Evolutionary conservation across 306 rosid genomes (phyloP), one percentile per base, ranked within the genome.

Genomic region (Malus asiatica): DNA sequence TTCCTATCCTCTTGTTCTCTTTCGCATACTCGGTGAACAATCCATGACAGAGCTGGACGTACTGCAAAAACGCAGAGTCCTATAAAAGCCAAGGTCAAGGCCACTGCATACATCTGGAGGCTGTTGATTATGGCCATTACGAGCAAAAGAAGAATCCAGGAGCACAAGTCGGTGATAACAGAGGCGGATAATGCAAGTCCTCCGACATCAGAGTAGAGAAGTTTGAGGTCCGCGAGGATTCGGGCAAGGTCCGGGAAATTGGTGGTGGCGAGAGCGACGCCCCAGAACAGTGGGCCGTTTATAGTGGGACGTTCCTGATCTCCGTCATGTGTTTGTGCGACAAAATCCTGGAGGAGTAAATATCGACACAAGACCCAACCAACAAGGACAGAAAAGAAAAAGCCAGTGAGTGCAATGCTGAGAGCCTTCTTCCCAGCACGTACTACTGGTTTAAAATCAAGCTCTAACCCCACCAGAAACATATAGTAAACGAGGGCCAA

Each of bases 381-480:
- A 13, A 64, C 23, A 0, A 80, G 72, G 19, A 87, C 29, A 5
- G 88, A 77, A 63, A 84, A 20, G 12, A 73, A 9, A 51, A 79
- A 12, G 15, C 88, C 86, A 1, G 81, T 60, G 4, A 81, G 1
- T 30, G 88, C 90, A n/a, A 80, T 45, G 67, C 71, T 74, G 25
- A 81, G 66, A 27, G 88, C 82, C 79, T 81, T 81, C 48, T 73
- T 74, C 1, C 86, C 75, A 12, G 86, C 83, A 0, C 79, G 78
- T 4, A 73, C 2, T 11, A 87, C 42, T 13, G 86, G 79, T 52
- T 64, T 46, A 27, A 87, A 30, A 53, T 87, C 88, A 2, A 84
- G 60, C 75, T 87, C 88, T 29, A 87, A 52, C 1, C 90, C 90
- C 27, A 84, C 81, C 4, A 84, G 44, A 61, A 87, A 84, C 73